Evolutionary conservation across 225 moss, liverwort and hornwort genomes (phyloP).

Genomic region (Climacium dendroides): DNA sequence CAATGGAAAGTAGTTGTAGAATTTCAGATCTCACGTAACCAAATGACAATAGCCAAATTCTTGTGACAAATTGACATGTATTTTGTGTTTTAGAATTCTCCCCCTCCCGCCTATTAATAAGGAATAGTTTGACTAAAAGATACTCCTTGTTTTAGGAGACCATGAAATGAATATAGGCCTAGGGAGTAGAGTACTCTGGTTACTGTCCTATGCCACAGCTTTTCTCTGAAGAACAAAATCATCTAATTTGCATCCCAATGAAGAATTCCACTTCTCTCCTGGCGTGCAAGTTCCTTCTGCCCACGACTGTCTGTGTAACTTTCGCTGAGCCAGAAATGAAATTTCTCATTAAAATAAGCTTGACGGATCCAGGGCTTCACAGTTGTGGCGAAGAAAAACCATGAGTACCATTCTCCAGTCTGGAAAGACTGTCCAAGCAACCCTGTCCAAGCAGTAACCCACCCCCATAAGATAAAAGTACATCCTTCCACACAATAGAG

Average conservation of each 20-base stretch:
- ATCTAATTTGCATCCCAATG: background rate
- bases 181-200: background rate
- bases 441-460: slow-evolving; percentile 17
- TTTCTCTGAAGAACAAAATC: background rate
- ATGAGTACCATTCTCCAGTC: slow-evolving; percentile 36
- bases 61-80: background rate
- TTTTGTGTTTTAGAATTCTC: background rate
- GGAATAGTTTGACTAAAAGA: too few species aligned
- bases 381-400: slow-evolving; percentile 1
- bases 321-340: background rate
- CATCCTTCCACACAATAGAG: background rate
- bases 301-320: background rate
- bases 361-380: slow-evolving; percentile 1
- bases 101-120: background rate
- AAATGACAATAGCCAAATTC: background rate
- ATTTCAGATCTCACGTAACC: background rate
- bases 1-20: too few species aligned
- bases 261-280: background rate
- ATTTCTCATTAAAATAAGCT: background rate
- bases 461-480: background rate
- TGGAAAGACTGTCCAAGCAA: slow-evolving; percentile 51
- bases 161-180: background rate
- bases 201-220: background rate
- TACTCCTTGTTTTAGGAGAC: background rate
- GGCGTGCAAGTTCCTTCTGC: background rate